Percentiles rank a stretch among this genome's conserved stretches.
Evolutionary conservation across 2,329 filamentous ascomycete species (phyloP).

Genomic region (Scleromitrula shiraiana): DNA sequence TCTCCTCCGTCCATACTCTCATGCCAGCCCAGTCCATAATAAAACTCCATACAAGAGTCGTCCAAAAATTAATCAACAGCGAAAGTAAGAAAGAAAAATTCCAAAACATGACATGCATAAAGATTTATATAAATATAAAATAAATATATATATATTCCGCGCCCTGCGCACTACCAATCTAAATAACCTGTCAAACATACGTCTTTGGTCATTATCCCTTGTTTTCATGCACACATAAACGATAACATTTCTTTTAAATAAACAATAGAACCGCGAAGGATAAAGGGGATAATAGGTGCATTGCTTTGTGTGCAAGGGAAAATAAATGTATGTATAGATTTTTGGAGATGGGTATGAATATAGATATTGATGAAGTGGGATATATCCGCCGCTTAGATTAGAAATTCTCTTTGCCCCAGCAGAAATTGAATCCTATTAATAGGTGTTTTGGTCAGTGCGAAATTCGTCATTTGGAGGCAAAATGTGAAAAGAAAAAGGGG

Average conservation of each 20-base stretch:
- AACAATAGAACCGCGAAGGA: not conserved
- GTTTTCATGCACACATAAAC: not conserved
- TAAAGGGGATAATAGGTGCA: not conserved
- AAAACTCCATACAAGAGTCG: no score
- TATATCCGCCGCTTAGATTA: constrained; percentile 24
- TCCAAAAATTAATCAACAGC: not conserved
- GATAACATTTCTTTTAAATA: not conserved
- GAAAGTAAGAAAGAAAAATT: not conserved
- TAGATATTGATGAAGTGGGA: not conserved
- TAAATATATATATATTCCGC: not conserved
- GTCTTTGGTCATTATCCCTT: not conserved
- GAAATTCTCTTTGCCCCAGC: constrained; percentile 45
- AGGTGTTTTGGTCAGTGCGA: constrained; percentile 11
- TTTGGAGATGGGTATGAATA: not conserved
- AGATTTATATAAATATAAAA: not conserved
- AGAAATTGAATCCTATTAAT: constrained; percentile 25
- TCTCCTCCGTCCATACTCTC: no score
- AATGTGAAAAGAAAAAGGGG: constrained; percentile 8
- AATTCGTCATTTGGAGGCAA: not conserved
- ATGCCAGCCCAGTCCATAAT: no score
- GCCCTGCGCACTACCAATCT: constrained; percentile 1
- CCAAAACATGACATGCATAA: not conserved
- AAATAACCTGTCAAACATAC: not conserved
- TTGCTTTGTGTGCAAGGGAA: not conserved
- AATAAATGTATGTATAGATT: not conserved